A percentile compares a stretch with the other conserved stretches of the same genome.
These are phyloP conservation scores for cucumber (Cucumis sativus) DNA, from an alignment of 306 rosid genomes.

Conservation along the genomic window Cucumber_9930_V3 NC_026655.2:19853001-19853500, in stretches of 20 bases:
- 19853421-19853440: not conserved
- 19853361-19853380: not conserved
- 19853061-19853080: constrained; percentile 47
- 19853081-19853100: constrained; percentile 18
- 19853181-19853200: not conserved
- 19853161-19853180: not conserved
- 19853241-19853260: not conserved
- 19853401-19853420: not conserved
- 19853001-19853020: constrained; percentile 77
- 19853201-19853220: not conserved
- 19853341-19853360: not conserved
- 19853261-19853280: not conserved
- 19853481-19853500: not conserved
- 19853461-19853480: not conserved
- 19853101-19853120: not conserved
- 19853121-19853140: constrained; percentile 4
- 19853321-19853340: not conserved
- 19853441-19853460: not conserved
- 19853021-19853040: constrained; percentile 57
- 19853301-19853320: not conserved
- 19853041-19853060: constrained; percentile 44
- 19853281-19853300: not conserved
- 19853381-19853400: not conserved
- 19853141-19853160: constrained; percentile 38
- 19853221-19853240: no score